phyloP scores from a whole-genome alignment of 805 yeast genomes.

The Hanseniaspora lachancei region DNA sequence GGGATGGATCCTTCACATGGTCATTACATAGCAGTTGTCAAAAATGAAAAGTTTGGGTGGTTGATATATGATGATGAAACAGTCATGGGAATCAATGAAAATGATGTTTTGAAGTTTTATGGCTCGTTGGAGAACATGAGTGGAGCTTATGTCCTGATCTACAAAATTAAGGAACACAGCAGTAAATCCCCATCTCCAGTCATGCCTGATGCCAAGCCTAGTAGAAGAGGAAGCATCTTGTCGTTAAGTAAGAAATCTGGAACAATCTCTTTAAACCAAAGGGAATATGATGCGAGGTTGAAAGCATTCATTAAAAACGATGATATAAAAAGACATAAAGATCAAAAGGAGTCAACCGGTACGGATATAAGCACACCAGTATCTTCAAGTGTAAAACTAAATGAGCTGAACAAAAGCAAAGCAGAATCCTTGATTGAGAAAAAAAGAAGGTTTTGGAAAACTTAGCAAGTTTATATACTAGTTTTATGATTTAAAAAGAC shows the following conservation, averaged over 20 bases:
- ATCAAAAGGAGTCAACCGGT: neutral
- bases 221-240: constrained; percentile 5
- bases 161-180: constrained; percentile 34
- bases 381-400: constrained; percentile 1
- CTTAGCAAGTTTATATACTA: neutral
- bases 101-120: constrained; percentile 69
- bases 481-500: neutral
- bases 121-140: constrained; percentile 83
- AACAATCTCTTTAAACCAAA: neutral
- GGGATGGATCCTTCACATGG: constrained; percentile 99
- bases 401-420: neutral
- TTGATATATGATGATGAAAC: constrained; percentile 88
- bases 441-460: neutral
- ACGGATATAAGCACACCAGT: neutral
- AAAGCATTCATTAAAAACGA: constrained; percentile 6
- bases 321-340: neutral
- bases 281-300: neutral
- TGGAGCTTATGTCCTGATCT: constrained; percentile 81
- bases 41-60: constrained; percentile 74
- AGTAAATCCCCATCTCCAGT: neutral
- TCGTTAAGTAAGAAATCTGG: neutral
- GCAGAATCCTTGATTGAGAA: neutral
- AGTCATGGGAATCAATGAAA: constrained; percentile 75
- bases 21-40: constrained; percentile 79
- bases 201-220: neutral